Evolutionary conservation across 768 basidiomycete genomes (phyloP), one percentile per base, ranked within the genome.

Genomic region (Pholiota molesta): DNA sequence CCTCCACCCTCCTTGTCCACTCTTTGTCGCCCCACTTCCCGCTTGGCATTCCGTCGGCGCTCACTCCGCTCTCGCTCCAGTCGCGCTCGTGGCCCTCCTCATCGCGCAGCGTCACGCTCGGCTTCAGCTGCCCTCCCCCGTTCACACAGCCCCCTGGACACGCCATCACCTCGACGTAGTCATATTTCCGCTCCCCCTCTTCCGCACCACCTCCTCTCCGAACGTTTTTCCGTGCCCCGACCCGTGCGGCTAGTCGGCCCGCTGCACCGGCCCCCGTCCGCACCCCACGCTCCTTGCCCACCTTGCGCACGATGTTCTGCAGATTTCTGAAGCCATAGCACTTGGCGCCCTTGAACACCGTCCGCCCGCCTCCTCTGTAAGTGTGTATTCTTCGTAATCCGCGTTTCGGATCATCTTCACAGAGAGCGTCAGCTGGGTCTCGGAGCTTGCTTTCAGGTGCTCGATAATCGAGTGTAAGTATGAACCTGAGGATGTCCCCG

Each of bases 91-190:
- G 87, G 9, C 90, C 91, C 72, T 94, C 92, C 57, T 77, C 85
- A 69, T 94, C 76, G 35, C 62, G 94, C 56, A 35, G 52, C 33
- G 8, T 37, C 51, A 51, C 39, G 39, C 62, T 63, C 26, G 79
- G 78, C 70, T 82, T 82, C 57, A 90, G 74, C 78, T 99, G 97
- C 5, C 97, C 97, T 21, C 97, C 97, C 8, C 97, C 97, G 72
- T 98, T 98, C 44, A 97, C 94, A 73, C 97, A 99, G 17, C 97
- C 97, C 0, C 91, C 89, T 0, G 97, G 97, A 78, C 97, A 99
- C 35, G 97, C 97, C 97, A 99, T 99, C 64, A 99, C 95, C 71
- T 97, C 95, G 42, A 97, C 89, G 73, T 95, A 97, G 77, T 97
- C 94, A 72, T 94, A 94, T 45, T 81, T 78, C 62, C 73, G 42